Conservation (phyloP, 345 rosid genomes). For the Salix koriyanagi region DNA sequence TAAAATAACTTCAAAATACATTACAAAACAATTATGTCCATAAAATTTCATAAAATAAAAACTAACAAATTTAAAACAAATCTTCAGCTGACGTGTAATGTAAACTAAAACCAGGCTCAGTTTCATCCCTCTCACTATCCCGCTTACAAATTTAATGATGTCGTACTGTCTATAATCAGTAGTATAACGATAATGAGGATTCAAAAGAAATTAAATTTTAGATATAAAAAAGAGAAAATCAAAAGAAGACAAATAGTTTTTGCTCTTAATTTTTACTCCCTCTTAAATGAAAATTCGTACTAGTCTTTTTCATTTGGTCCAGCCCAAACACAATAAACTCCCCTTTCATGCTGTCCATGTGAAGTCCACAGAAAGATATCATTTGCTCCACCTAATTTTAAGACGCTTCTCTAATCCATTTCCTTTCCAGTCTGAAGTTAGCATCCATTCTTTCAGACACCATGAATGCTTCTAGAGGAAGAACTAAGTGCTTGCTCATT, state of each 20-base stretch:
- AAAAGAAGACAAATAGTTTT: background rate
- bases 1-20: too few species aligned
- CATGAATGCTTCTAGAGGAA: conserved; percentile 15
- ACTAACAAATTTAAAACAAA: too few species aligned
- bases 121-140: too few species aligned
- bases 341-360: background rate
- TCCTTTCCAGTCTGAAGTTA: background rate
- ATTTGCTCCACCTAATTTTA: background rate
- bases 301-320: background rate
- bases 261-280: background rate
- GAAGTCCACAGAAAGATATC: background rate
- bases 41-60: too few species aligned
- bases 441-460: background rate
- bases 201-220: too few species aligned
- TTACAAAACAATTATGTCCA: too few species aligned
- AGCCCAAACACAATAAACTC: background rate
- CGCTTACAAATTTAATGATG: too few species aligned
- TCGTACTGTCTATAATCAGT: too few species aligned
- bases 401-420: background rate
- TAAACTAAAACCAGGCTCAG: too few species aligned
- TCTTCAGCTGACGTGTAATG: too few species aligned
- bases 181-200: too few species aligned
- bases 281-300: background rate
- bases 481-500: conserved; percentile 12
- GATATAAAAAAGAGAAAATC: too few species aligned